Base-by-base conservation (phyloP, 768 basidiomycete genomes). In the Pisolithus orientalis region DNA sequence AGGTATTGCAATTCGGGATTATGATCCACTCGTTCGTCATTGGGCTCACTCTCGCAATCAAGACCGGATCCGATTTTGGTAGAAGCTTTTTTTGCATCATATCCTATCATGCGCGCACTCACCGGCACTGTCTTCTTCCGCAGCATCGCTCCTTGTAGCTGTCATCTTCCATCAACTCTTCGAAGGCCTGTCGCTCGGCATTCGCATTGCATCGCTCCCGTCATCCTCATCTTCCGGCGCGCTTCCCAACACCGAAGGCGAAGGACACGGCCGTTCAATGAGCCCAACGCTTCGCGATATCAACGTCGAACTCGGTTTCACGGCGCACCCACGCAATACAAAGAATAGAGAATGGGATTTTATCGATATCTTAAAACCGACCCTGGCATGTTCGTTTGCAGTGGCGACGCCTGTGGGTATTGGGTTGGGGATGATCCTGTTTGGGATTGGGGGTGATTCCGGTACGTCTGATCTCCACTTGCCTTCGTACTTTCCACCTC, bases 1-100 rank as follows among this genome's bases (percentile, higher is more conserved):
- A 90, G 88, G 82, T 89, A 31, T 72, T 94, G 34, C 86, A 94
- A 78, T 61, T 87, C 2, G 82, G 92, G 44, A 89, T 94, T 59
- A 86, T 94, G 88, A 76, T 94, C 46, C 82, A 93, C 62, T 85
- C 90, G 2, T 63, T 92, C 44, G 80, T 91, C 31, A 88, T 92
- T 52, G 90, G 90, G 2, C 64, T 91, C 21, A 91, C 90, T 4
- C 70, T 91, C 17, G 78, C 86, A 1, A 79, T 91, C 50, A 80
- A 85, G 4, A 72, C 76, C 5, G 84, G 87, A 16, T 58, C 79
- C 1, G 87, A 89, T 49, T 90, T 91, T 55, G 76, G 87, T 88
- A 53, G 53, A 83, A 31, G 21, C 21, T 48, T 5, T 31, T 44
- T 50, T 24, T 54, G 16, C 10, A 9, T 48, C 38, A 14, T 27